These are phyloP conservation scores for Russula abietina DNA, from an alignment of 768 basidiomycete species.

Conservation along the genomic window DNA sequence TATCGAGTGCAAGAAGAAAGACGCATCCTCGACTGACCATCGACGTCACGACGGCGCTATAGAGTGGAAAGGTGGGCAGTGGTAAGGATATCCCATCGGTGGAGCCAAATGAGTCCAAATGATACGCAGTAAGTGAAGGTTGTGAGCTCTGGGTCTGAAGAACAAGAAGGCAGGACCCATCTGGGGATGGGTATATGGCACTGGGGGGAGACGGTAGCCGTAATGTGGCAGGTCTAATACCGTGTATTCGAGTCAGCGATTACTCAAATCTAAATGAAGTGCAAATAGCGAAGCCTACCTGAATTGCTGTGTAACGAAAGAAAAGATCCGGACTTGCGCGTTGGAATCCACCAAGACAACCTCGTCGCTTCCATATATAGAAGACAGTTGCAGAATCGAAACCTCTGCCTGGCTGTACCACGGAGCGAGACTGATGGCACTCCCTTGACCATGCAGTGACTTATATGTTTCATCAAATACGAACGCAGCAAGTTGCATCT, in stretches of 20 bases:
- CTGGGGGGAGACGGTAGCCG: constrained; percentile 34
- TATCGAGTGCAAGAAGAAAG: constrained; percentile 41
- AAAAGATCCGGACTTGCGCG: constrained; percentile 44
- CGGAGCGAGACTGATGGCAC: constrained; percentile 33
- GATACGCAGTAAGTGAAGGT: constrained; percentile 38
- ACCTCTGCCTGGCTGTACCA: constrained; percentile 38
- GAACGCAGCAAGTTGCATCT: constrained; percentile 40
- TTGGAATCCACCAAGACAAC: constrained; percentile 44
- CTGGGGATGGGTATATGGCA: constrained; percentile 42
- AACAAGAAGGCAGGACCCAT: constrained; percentile 48
- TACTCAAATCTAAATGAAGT: background rate
- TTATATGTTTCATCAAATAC: constrained; percentile 41
- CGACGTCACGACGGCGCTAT: constrained; percentile 39
- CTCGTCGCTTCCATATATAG: constrained; percentile 48
- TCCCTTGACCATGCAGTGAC: constrained; percentile 39
- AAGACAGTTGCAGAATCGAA: constrained; percentile 35
- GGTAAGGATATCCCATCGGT: constrained; percentile 38
- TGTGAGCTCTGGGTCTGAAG: constrained; percentile 23
- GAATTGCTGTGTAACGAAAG: constrained; percentile 47
- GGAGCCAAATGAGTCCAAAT: constrained; percentile 54
- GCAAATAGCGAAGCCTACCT: constrained; percentile 33
- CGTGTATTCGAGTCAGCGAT: background rate
- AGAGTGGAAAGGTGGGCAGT: constrained; percentile 28
- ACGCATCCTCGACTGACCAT: constrained; percentile 38
- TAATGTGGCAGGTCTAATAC: constrained; percentile 40